Evolutionary conservation across 495 filamentous ascomycete genomes (phyloP).

Genomic region (Hyaloscypha finlandica): DNA sequence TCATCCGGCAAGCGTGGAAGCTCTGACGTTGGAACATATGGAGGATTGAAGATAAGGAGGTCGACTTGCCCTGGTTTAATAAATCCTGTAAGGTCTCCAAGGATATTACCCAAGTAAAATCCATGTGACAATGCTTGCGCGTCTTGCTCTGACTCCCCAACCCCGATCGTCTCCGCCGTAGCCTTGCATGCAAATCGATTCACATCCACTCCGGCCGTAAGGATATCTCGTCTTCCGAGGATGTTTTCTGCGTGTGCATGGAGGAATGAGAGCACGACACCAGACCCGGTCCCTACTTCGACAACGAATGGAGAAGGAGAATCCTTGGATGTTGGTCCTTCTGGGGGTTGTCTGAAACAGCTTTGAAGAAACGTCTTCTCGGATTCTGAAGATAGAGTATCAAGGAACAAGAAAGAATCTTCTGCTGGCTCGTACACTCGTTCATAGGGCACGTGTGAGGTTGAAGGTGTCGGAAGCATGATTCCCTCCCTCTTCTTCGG

Average conservation of each 20-base stretch:
- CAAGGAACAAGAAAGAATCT: conserved; percentile 92
- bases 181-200: conserved; percentile 69
- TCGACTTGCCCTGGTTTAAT: conserved; percentile 64
- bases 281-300: conserved; percentile 91
- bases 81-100: conserved; percentile 63
- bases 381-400: conserved; percentile 75
- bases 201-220: conserved; percentile 77
- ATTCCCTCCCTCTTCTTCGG: conserved; percentile 10
- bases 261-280: conserved; percentile 85
- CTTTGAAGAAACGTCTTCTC: conserved; percentile 71
- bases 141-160: conserved; percentile 47
- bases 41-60: conserved; percentile 92
- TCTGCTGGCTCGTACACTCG: conserved; percentile 92
- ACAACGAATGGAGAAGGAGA: conserved; percentile 62
- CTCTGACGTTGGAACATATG: conserved; percentile 86
- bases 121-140: conserved; percentile 46
- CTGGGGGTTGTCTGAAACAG: conserved; percentile 51
- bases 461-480: conserved; percentile 93
- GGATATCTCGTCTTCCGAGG: conserved; percentile 68
- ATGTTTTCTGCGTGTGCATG: conserved; percentile 71
- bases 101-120: conserved; percentile 60
- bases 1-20: conserved; percentile 54
- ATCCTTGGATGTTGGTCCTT: not conserved
- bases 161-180: conserved; percentile 21
- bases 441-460: conserved; percentile 82